Conservation (phyloP, 352 stramenopile genomes). For the Phytopythium aichiense region DNA sequence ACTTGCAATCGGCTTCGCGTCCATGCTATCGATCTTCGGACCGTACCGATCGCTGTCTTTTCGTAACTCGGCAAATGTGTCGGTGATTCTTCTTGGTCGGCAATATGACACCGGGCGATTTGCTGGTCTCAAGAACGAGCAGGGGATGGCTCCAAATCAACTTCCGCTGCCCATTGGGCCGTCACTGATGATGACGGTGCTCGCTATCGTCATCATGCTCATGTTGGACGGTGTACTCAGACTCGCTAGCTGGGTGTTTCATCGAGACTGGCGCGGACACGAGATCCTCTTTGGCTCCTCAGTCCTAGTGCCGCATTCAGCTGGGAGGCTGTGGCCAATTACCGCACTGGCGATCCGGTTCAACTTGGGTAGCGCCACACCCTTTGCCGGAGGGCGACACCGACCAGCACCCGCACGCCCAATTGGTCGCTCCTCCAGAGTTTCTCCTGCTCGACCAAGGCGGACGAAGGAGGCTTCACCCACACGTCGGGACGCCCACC, state of each 20-base stretch:
- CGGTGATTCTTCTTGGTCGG: neutral
- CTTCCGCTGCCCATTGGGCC: neutral
- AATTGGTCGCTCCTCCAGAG: neutral
- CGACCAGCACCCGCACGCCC: neutral
- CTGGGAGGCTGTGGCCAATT: conserved; percentile 16
- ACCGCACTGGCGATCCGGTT: conserved; percentile 19
- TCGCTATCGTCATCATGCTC: neutral
- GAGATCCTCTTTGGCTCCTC: conserved; percentile 1
- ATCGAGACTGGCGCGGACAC: neutral
- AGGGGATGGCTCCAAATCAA: neutral
- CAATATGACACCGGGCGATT: neutral
- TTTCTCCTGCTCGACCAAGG: neutral
- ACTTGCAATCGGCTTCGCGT: conserved; percentile 30
- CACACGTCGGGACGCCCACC: too few species aligned
- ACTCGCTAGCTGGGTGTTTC: neutral
- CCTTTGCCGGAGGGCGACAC: neutral
- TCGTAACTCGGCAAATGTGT: conserved; percentile 13
- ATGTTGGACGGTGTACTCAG: neutral
- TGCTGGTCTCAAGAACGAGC: conserved; percentile 1
- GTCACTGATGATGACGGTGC: neutral
- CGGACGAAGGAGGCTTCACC: neutral
- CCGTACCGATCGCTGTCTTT: conserved; percentile 22
- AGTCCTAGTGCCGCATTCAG: neutral
- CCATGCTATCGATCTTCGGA: conserved; percentile 29
- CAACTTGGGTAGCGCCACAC: neutral